Evolutionary conservation across 192 early-diverging fungal species (phyloP).

Genomic region (Endogone sp.): DNA sequence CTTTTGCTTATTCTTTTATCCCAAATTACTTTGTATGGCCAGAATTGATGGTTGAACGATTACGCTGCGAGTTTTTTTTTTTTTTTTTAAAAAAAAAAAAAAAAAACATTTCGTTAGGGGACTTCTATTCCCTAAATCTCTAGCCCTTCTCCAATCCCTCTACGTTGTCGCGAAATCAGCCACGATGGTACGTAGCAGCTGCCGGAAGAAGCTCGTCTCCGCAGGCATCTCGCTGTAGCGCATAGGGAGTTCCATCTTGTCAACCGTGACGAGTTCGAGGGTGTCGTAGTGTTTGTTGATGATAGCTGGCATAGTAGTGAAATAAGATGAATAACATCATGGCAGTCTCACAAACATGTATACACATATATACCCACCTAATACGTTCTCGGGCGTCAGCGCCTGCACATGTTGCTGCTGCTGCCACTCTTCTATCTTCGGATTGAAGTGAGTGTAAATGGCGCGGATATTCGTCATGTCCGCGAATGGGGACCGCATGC

Average conservation of each 20-base stretch:
- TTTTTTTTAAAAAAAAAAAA: too few species aligned
- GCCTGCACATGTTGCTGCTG: constrained; percentile 14
- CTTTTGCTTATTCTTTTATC: too few species aligned
- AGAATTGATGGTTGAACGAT: too few species aligned
- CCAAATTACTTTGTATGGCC: too few species aligned
- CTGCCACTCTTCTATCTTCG: constrained; percentile 30
- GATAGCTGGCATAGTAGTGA: constrained; percentile 4
- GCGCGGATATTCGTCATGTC: too few species aligned
- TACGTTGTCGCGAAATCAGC: too few species aligned
- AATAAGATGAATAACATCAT: not conserved
- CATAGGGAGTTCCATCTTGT: constrained; percentile 8
- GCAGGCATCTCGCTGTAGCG: constrained; percentile 22
- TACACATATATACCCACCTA: constrained; percentile 10
- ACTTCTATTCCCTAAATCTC: too few species aligned
- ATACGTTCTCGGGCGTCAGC: constrained; percentile 23
- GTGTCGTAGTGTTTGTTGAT: constrained; percentile 28
- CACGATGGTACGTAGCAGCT: constrained; percentile 17
- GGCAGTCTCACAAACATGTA: not conserved
- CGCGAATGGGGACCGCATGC: too few species aligned
- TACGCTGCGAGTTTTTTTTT: too few species aligned
- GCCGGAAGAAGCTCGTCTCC: constrained; percentile 32
- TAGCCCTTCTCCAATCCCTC: too few species aligned
- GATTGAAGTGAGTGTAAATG: too few species aligned
- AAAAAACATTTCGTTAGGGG: too few species aligned
- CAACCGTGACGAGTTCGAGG: constrained; percentile 14